Conservation (phyloP, 1,284 basidiomycete genomes). For the Phellinidium pouzarii region DNA sequence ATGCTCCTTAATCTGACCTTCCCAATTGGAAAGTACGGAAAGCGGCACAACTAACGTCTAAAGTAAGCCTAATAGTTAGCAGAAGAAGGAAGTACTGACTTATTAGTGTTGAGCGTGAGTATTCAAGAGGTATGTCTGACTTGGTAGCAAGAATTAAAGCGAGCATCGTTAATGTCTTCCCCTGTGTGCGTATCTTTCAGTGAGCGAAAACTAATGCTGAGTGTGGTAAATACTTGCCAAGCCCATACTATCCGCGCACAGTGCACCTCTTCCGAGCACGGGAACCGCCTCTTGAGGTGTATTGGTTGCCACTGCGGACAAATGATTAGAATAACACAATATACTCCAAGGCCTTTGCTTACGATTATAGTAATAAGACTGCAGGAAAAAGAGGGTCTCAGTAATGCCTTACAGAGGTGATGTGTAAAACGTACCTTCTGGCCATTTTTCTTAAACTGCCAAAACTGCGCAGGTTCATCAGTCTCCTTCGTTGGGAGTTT, state of each 20-base stretch:
- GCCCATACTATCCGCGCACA: constrained; percentile 89
- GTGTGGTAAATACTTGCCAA: constrained; percentile 30
- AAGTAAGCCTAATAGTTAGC: constrained; percentile 4
- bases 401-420: constrained; percentile 3
- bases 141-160: constrained; percentile 72
- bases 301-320: constrained; percentile 77
- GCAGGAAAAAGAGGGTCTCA: not conserved
- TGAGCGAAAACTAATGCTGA: constrained; percentile 18
- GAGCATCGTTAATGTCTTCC: constrained; percentile 82
- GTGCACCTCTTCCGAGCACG: constrained; percentile 69
- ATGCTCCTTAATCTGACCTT: constrained; percentile 81
- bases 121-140: constrained; percentile 48
- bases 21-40: constrained; percentile 87
- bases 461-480: constrained; percentile 82
- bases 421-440: constrained; percentile 37
- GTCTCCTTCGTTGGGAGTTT: constrained; percentile 53
- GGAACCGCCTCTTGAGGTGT: constrained; percentile 65
- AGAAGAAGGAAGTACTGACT: constrained; percentile 38
- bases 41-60: constrained; percentile 67
- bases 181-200: constrained; percentile 34
- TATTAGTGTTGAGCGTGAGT: constrained; percentile 65
- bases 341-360: constrained; percentile 23
- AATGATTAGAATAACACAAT: not conserved
- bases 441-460: constrained; percentile 58
- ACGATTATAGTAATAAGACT: constrained; percentile 67